These are phyloP conservation scores for Scedosporium boydii DNA, from an alignment of 2,329 filamentous ascomycete species.

Conservation along the genomic window DNA sequence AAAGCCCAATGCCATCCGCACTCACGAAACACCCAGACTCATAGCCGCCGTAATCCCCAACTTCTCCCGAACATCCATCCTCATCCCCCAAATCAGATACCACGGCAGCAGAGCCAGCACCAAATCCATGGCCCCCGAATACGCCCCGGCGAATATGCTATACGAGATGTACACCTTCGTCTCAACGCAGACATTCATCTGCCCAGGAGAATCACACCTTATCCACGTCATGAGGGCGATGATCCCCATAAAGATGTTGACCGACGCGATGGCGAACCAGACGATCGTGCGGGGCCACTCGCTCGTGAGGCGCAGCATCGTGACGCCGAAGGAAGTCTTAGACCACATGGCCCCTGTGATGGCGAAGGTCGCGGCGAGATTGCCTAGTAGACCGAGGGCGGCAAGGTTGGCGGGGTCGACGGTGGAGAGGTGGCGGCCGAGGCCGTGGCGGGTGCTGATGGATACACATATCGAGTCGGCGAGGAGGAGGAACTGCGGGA, in stretches of 20 bases:
- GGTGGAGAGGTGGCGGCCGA: constrained; percentile 11
- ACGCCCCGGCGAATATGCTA: background rate
- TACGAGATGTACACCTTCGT: background rate
- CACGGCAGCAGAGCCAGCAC: background rate
- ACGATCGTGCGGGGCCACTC: constrained; percentile 14
- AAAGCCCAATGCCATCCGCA: background rate
- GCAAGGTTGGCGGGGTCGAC: constrained; percentile 6
- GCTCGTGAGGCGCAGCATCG: constrained; percentile 17
- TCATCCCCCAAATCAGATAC: background rate
- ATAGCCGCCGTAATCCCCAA: background rate
- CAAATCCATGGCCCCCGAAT: background rate
- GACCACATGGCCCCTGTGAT: constrained; percentile 10
- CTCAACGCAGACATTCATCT: background rate
- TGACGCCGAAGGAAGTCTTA: constrained; percentile 19
- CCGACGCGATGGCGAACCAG: constrained; percentile 15
- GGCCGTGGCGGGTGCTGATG: constrained; percentile 8
- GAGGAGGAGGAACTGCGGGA: constrained; percentile 4
- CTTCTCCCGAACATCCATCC: background rate
- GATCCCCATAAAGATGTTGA: constrained; percentile 14
- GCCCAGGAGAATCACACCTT: constrained; percentile 14
- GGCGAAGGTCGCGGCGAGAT: background rate
- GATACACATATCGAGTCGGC: background rate
- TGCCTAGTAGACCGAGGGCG: background rate
- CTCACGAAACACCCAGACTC: background rate
- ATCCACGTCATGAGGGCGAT: constrained; percentile 16